Evolutionary conservation across 2,329 filamentous ascomycete species (phyloP).

Genomic region (Lasiodiplodia sp.): DNA sequence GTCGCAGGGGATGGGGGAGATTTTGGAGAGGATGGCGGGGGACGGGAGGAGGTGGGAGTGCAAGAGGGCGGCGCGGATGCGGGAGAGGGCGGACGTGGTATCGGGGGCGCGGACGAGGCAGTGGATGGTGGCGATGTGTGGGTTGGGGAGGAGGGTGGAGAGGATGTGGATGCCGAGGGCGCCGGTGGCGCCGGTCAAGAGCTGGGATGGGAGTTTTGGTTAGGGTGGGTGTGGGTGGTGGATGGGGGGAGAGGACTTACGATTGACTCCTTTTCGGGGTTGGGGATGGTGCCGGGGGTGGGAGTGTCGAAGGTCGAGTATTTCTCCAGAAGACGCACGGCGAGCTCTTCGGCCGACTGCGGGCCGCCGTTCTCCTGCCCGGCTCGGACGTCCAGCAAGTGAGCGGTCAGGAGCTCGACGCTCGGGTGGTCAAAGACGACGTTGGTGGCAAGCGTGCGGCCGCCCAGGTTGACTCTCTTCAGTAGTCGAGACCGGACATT

Average conservation of each 20-base stretch:
- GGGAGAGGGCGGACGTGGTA: constrained; percentile 33
- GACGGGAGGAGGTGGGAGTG: constrained; percentile 42
- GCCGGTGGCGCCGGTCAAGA: constrained; percentile 69
- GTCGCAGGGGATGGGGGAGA: constrained; percentile 45
- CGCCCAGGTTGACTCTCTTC: constrained; percentile 56
- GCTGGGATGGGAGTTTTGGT: constrained; percentile 33
- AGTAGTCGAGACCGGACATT: constrained; percentile 62
- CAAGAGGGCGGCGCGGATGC: constrained; percentile 43
- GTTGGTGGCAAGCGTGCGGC: constrained; percentile 57
- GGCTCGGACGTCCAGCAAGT: constrained; percentile 50
- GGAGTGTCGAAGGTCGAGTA: constrained; percentile 46
- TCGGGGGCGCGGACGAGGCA: constrained; percentile 55
- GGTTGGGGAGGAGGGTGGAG: constrained; percentile 35
- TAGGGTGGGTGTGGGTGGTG: background rate
- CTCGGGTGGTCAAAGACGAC: constrained; percentile 64
- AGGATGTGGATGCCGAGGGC: constrained; percentile 67
- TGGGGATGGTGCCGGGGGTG: background rate
- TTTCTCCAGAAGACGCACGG: constrained; percentile 52
- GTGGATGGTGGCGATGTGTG: constrained; percentile 51
- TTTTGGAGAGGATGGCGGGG: constrained; percentile 37
- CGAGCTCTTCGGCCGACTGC: constrained; percentile 38
- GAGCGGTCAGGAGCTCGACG: constrained; percentile 50
- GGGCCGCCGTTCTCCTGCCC: constrained; percentile 36
- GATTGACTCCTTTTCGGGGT: constrained; percentile 31
- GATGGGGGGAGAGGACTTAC: constrained; percentile 5